phyloP scores from a whole-genome alignment of 2,329 filamentous ascomycete species.

The Aschersonia sp. region DNA sequence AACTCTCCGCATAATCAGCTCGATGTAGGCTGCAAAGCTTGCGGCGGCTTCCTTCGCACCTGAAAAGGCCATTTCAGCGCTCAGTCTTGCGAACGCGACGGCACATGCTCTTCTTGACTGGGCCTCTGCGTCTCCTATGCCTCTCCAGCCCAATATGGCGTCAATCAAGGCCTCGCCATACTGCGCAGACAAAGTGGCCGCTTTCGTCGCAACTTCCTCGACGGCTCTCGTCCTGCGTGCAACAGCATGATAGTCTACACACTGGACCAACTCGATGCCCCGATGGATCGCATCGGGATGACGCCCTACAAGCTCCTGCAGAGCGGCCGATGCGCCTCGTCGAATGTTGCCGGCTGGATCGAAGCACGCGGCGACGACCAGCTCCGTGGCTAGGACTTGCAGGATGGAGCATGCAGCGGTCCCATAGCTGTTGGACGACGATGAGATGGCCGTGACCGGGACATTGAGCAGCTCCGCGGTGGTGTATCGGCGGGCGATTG shows the following conservation, averaged over 20 bases:
- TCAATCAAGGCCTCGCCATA: slow-evolving; percentile 57
- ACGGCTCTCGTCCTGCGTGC: slow-evolving; percentile 77
- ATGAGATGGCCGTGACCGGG: slow-evolving; percentile 26
- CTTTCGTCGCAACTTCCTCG: slow-evolving; percentile 56
- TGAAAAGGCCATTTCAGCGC: slow-evolving; percentile 21
- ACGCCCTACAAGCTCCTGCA: slow-evolving; percentile 86
- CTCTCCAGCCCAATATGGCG: slow-evolving; percentile 70
- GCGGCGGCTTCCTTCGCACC: slow-evolving; percentile 7
- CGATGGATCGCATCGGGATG: slow-evolving; percentile 74
- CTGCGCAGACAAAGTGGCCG: slow-evolving; percentile 52
- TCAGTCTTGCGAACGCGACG: slow-evolving; percentile 49
- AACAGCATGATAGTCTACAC: slow-evolving; percentile 85
- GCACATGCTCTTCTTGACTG: slow-evolving; percentile 61
- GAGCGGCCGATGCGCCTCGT: slow-evolving; percentile 77
- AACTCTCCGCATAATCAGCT: slow-evolving; percentile 29
- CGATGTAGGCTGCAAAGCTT: slow-evolving; percentile 19
- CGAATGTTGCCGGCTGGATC: slow-evolving; percentile 90
- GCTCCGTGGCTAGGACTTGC: slow-evolving; percentile 66
- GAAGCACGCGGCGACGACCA: slow-evolving; percentile 69
- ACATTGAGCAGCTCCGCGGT: slow-evolving; percentile 62
- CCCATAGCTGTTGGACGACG: slow-evolving; percentile 20
- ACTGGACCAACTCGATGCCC: slow-evolving; percentile 77
- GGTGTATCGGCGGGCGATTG: slow-evolving; percentile 72
- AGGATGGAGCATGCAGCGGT: slow-evolving; percentile 37
- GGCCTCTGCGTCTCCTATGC: slow-evolving; percentile 67